phyloP scores from a whole-genome alignment of 108 stramenopile genomes.

The Pseudonitzschia delicatissima region DNA sequence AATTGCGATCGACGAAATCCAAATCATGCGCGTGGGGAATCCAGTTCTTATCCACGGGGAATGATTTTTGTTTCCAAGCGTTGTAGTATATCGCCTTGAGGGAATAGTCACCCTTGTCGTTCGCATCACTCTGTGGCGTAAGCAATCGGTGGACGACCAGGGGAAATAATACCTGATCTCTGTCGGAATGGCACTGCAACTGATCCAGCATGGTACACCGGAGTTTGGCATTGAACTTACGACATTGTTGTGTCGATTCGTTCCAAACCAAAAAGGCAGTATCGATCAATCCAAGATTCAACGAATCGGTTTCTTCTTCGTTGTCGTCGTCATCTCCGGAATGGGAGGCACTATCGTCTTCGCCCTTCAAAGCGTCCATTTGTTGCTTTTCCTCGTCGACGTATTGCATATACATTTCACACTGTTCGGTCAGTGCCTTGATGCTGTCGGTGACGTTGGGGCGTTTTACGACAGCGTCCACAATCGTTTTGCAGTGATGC shows the following conservation, averaged over 20 bases:
- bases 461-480: background rate
- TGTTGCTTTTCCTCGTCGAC: background rate
- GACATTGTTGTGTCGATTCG: background rate
- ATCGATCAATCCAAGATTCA: background rate
- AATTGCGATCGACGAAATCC: background rate
- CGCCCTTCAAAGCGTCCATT: background rate
- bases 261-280: constrained; percentile 7
- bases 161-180: constrained; percentile 1
- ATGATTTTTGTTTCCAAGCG: background rate
- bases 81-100: background rate
- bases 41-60: background rate
- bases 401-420: background rate
- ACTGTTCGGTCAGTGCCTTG: background rate
- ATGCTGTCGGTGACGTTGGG: background rate
- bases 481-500: background rate
- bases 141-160: background rate
- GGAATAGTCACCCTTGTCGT: background rate
- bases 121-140: background rate
- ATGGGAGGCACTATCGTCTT: background rate
- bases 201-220: constrained; percentile 12
- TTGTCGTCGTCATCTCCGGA: background rate
- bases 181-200: constrained; percentile 3
- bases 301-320: background rate
- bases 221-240: background rate
- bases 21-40: background rate